A percentile compares a stretch with the other conserved stretches of the same genome.
These are phyloP conservation scores for Brassica rapa DNA, from an alignment of 345 rosid species.

Conservation along the genomic window DNA sequence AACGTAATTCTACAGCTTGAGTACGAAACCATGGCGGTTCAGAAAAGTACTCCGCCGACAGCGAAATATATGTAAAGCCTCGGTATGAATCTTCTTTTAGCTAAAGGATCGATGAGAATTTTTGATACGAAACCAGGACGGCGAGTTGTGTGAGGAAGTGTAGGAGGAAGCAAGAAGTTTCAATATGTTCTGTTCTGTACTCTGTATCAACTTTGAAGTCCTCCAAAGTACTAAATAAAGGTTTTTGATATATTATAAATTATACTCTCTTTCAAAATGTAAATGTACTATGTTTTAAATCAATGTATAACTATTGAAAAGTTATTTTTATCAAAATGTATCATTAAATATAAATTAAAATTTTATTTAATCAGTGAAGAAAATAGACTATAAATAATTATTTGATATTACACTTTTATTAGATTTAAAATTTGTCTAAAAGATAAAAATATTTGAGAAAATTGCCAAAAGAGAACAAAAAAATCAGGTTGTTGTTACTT, in stretches of 20 bases:
- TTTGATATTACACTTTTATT: too few species aligned
- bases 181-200: not conserved
- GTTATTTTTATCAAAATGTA: too few species aligned
- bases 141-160: constrained; percentile 9
- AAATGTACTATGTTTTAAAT: too few species aligned
- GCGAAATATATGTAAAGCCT: not conserved
- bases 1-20: constrained; percentile 24
- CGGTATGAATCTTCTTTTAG: constrained; percentile 3
- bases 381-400: too few species aligned
- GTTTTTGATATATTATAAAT: not conserved
- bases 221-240: not conserved
- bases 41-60: constrained; percentile 18
- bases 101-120: not conserved
- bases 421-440: too few species aligned
- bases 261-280: not conserved
- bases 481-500: too few species aligned
- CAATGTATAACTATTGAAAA: too few species aligned
- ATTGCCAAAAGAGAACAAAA: too few species aligned
- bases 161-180: constrained; percentile 17
- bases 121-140: not conserved
- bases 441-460: too few species aligned
- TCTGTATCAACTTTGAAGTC: constrained; percentile 13
- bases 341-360: too few species aligned
- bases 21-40: constrained; percentile 34
- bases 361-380: too few species aligned